phyloP scores from a whole-genome alignment of 257 asterid species.

The Marsdenia floribunda region DNA sequence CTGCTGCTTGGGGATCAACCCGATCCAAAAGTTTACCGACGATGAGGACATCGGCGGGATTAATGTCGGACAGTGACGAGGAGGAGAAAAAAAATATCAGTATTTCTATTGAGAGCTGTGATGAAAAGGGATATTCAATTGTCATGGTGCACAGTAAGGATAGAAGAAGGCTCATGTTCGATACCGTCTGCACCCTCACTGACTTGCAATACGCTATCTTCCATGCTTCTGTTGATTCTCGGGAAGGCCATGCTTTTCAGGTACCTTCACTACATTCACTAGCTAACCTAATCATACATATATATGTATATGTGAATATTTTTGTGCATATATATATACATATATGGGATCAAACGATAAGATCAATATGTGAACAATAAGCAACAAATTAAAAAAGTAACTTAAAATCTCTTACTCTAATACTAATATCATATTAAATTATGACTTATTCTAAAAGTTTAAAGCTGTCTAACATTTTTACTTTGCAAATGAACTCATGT shows the following conservation, averaged over 20 bases:
- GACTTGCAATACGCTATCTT: constrained; percentile 72
- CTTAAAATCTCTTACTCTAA: no score
- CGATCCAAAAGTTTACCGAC: not conserved
- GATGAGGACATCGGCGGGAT: not conserved
- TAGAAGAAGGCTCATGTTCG: constrained; percentile 69
- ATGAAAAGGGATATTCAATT: constrained; percentile 65
- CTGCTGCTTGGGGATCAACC: not conserved
- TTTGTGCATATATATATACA: no score
- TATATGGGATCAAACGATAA: no score
- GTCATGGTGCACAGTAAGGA: constrained; percentile 60
- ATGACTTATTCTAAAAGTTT: no score
- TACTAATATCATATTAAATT: no score
- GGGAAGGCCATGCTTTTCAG: constrained; percentile 61
- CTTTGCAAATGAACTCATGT: no score
- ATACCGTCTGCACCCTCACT: constrained; percentile 72
- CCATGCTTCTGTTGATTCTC: constrained; percentile 68
- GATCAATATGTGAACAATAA: no score
- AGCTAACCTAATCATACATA: no score
- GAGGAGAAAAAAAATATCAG: constrained; percentile 24
- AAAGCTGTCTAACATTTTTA: no score
- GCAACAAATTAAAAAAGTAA: no score
- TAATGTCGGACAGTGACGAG: constrained; percentile 12
- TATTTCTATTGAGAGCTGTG: constrained; percentile 55
- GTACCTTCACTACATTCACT: constrained; percentile 16
- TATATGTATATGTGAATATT: no score